Evolutionary conservation across 2,329 filamentous ascomycete genomes (phyloP).

Genomic region (Tolypocladium album): DNA sequence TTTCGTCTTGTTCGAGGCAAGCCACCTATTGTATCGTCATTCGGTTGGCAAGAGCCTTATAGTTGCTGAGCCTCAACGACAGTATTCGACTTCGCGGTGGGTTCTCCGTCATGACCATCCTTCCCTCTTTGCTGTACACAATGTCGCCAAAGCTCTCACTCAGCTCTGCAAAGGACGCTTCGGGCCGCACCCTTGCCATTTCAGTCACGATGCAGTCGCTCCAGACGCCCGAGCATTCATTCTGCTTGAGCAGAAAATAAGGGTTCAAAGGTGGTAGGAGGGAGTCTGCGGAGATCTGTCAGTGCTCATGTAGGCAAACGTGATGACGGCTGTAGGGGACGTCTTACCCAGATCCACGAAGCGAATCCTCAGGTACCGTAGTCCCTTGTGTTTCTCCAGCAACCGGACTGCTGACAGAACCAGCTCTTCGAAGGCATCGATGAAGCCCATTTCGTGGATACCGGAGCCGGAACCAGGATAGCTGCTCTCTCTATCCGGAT

Average conservation of each 20-base stretch:
- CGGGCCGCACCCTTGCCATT: conserved; percentile 47
- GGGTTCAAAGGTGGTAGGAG: conserved; percentile 61
- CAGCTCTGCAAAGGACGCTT: conserved; percentile 48
- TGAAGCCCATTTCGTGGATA: conserved; percentile 63
- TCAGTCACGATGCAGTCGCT: conserved; percentile 54
- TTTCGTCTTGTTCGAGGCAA: background rate
- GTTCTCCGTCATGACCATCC: conserved; percentile 44
- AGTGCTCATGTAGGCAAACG: conserved; percentile 3
- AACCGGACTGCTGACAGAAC: conserved; percentile 53
- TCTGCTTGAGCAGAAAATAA: conserved; percentile 54
- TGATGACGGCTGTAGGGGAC: background rate
- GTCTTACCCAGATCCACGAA: conserved; percentile 59
- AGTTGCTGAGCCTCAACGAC: conserved; percentile 48
- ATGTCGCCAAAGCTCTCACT: conserved; percentile 53
- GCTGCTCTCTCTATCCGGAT: conserved; percentile 33
- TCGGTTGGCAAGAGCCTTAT: conserved; percentile 35
- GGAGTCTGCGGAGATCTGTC: conserved; percentile 40
- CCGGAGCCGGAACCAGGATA: conserved; percentile 57
- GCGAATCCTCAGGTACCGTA: conserved; percentile 58
- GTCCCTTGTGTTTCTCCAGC: conserved; percentile 44
- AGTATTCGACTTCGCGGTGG: conserved; percentile 40
- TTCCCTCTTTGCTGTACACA: conserved; percentile 46
- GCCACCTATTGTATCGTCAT: conserved; percentile 22
- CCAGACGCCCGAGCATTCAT: conserved; percentile 60
- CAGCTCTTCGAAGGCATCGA: conserved; percentile 58